phyloP scores from a whole-genome alignment of 305 asterid species.

The Rubia peregrina region DNA sequence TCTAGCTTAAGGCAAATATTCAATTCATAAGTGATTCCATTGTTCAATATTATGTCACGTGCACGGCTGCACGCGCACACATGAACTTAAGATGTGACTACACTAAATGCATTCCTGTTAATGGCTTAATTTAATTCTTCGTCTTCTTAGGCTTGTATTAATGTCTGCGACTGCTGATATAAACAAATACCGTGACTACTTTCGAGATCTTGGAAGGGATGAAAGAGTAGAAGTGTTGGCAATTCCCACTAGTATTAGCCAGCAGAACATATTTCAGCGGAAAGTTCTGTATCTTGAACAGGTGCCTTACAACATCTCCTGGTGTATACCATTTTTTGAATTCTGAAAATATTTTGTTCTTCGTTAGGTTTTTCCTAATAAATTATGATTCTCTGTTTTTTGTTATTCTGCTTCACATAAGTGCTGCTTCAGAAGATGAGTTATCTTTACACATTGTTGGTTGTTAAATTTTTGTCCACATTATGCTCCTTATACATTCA shows the following conservation, averaged over 20 bases:
- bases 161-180: conserved; percentile 97
- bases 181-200: conserved; percentile 77
- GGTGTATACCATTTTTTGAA: neutral
- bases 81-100: neutral
- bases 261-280: conserved; percentile 49
- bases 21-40: conserved; percentile 7
- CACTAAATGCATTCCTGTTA: conserved; percentile 7
- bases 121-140: conserved; percentile 17
- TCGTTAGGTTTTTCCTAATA: neutral
- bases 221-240: conserved; percentile 90
- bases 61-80: too few relatives aligned
- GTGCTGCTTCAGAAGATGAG: neutral
- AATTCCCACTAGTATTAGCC: conserved; percentile 66
- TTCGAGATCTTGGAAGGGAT: conserved; percentile 81
- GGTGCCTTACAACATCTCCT: conserved; percentile 30
- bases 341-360: neutral
- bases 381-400: neutral
- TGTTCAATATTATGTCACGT: conserved; percentile 3
- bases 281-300: conserved; percentile 76
- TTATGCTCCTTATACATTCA: neutral
- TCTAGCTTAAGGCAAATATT: conserved; percentile 57
- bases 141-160: conserved; percentile 80
- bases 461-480: conserved; percentile 7
- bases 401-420: neutral
- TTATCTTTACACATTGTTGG: neutral